These are phyloP conservation scores for Pyrrhoderma noxium DNA, from an alignment of 1,284 basidiomycete species.

Conservation along the genomic window DNA sequence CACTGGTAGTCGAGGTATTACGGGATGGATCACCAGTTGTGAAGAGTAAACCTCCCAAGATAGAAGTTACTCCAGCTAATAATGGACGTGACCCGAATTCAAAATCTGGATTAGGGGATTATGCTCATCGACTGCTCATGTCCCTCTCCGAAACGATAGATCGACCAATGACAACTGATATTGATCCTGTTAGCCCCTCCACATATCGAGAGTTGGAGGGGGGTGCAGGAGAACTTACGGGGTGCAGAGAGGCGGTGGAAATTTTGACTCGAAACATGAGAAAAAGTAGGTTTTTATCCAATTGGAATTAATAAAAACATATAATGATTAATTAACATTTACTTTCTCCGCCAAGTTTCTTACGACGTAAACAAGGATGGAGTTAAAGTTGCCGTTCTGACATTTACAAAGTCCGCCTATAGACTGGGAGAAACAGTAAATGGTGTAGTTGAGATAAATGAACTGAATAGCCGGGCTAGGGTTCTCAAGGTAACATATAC, in stretches of 20 bases:
- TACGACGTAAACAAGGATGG: constrained; percentile 92
- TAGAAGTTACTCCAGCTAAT: not conserved
- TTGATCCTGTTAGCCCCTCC: not conserved
- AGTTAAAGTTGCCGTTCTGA: constrained; percentile 80
- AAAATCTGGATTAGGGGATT: not conserved
- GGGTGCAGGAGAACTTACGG: constrained; percentile 44
- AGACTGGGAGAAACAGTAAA: constrained; percentile 84
- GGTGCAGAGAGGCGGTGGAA: constrained; percentile 87
- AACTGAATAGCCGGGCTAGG: constrained; percentile 45
- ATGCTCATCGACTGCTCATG: constrained; percentile 5
- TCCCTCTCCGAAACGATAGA: not conserved
- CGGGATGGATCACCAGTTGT: constrained; percentile 13
- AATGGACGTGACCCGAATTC: not conserved
- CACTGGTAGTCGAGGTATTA: constrained; percentile 7
- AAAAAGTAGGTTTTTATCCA: constrained; percentile 54
- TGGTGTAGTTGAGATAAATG: constrained; percentile 83
- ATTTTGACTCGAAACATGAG: constrained; percentile 81
- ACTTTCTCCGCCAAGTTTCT: too few species aligned
- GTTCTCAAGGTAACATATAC: constrained; percentile 58
- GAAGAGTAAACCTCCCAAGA: constrained; percentile 9
- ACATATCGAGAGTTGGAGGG: not conserved
- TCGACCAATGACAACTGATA: not conserved
- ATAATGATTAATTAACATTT: too few species aligned
- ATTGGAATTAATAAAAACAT: not conserved
- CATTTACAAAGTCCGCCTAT: constrained; percentile 84